Conservation (phyloP, 139 green algal species). For the Chlorella sp. region DNA sequence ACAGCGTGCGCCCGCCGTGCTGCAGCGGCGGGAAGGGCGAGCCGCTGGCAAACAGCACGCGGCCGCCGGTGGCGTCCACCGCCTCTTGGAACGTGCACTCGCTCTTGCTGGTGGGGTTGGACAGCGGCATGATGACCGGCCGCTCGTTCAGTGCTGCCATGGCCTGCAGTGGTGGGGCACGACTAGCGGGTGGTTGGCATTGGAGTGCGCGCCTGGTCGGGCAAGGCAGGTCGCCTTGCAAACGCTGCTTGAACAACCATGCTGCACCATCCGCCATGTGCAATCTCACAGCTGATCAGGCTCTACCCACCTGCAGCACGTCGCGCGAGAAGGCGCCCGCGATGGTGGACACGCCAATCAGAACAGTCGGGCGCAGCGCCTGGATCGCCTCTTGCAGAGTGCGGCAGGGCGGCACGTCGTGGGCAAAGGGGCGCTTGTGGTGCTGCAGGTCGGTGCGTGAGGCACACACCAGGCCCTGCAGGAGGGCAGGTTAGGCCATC, state of each 20-base stretch:
- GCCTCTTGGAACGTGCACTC: constrained; percentile 91
- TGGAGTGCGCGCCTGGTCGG: too few species aligned
- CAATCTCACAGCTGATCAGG: constrained; percentile 14
- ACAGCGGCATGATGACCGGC: constrained; percentile 94
- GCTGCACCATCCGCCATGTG: too few species aligned
- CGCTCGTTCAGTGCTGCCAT: constrained; percentile 71
- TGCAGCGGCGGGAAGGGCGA: constrained; percentile 78
- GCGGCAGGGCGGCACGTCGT: constrained; percentile 61
- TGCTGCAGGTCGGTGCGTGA: constrained; percentile 64
- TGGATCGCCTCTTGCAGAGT: constrained; percentile 60
- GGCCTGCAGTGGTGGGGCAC: background rate
- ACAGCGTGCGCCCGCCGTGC: constrained; percentile 34
- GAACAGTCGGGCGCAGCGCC: constrained; percentile 55
- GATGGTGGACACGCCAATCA: constrained; percentile 73
- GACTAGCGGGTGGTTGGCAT: too few species aligned
- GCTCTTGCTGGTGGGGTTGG: constrained; percentile 88
- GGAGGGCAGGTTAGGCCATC: background rate
- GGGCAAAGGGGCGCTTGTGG: constrained; percentile 90
- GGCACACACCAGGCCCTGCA: constrained; percentile 62
- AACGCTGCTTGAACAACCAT: too few species aligned
- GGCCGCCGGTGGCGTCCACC: constrained; percentile 58
- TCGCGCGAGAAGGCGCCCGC: constrained; percentile 68
- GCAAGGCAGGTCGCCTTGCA: too few species aligned
- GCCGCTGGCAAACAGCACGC: constrained; percentile 88
- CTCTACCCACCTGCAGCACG: constrained; percentile 46